phyloP scores from a whole-genome alignment of 768 basidiomycete species.

The Mycena haematopus region DNA sequence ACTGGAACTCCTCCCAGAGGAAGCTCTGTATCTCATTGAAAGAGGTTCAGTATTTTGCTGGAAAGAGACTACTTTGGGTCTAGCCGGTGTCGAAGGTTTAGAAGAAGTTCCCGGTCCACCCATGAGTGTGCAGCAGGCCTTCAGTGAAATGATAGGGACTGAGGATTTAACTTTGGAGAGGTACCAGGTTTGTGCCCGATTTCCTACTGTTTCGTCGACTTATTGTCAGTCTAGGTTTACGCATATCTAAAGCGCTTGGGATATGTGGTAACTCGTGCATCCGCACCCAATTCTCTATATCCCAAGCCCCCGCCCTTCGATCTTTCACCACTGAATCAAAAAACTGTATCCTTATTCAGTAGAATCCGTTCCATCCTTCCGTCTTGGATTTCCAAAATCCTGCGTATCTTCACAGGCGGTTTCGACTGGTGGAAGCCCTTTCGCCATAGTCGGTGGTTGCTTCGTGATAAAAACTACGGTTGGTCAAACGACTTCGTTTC shows the following conservation, averaged over 20 bases:
- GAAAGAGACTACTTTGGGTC: slow-evolving; percentile 51
- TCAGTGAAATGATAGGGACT: slow-evolving; percentile 80
- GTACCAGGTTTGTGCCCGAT: slow-evolving; percentile 72
- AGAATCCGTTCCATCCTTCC: slow-evolving; percentile 44
- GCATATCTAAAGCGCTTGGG: slow-evolving; percentile 92
- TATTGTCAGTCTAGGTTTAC: slow-evolving; percentile 69
- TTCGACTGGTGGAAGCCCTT: slow-evolving; percentile 75
- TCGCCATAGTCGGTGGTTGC: slow-evolving; percentile 52
- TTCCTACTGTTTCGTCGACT: slow-evolving; percentile 10
- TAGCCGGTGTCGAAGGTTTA: slow-evolving; percentile 40
- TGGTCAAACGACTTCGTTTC: slow-evolving; percentile 29
- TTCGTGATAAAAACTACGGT: slow-evolving; percentile 61
- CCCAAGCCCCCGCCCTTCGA: slow-evolving; percentile 50
- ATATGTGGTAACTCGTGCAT: slow-evolving; percentile 84
- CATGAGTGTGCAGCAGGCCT: slow-evolving; percentile 93
- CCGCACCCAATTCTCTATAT: slow-evolving; percentile 62
- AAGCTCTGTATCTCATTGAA: slow-evolving; percentile 92
- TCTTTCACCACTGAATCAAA: slow-evolving; percentile 23
- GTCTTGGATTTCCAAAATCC: slow-evolving; percentile 39
- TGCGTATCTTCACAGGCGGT: slow-evolving; percentile 38
- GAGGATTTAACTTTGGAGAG: slow-evolving; percentile 82
- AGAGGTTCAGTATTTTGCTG: slow-evolving; percentile 88
- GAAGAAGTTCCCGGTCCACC: slow-evolving; percentile 64
- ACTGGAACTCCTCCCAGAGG: slow-evolving; percentile 91
- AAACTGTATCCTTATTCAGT: slow-evolving; percentile 39